Evolutionary conservation across 805 yeast species (phyloP).

Genomic region (Wickerhamiella sergipiensis): DNA sequence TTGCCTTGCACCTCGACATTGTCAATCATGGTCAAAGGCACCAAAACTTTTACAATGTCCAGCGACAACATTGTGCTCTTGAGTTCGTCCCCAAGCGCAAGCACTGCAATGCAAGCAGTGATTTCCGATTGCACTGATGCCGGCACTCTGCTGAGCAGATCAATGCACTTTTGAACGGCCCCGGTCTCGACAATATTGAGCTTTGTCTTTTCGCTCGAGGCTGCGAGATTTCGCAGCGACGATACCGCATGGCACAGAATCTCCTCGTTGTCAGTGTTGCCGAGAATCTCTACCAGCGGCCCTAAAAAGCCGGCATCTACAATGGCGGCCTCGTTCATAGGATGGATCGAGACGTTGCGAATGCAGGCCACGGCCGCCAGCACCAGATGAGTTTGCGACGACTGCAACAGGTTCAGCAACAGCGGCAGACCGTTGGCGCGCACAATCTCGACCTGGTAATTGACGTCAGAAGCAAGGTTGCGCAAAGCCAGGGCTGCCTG

Average conservation of each 20-base stretch:
- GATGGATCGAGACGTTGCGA: constrained; percentile 92
- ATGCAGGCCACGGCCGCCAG: constrained; percentile 97
- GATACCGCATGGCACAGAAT: constrained; percentile 98
- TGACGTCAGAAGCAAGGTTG: constrained; percentile 89
- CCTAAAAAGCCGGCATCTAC: constrained; percentile 93
- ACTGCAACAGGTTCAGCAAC: constrained; percentile 75
- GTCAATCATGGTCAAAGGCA: constrained; percentile 77
- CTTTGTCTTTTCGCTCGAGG: constrained; percentile 86
- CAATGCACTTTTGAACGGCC: constrained; percentile 83
- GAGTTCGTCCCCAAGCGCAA: constrained; percentile 91
- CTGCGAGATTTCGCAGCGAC: constrained; percentile 89
- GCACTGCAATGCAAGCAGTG: constrained; percentile 91
- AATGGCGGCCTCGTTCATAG: constrained; percentile 86
- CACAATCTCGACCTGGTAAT: constrained; percentile 90
- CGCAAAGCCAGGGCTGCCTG: constrained; percentile 95
- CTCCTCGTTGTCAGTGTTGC: constrained; percentile 76
- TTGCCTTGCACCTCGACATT: constrained; percentile 96
- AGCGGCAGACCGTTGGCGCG: constrained; percentile 92
- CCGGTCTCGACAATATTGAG: constrained; percentile 87
- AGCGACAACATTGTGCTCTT: constrained; percentile 71
- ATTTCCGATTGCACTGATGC: constrained; percentile 90
- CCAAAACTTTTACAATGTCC: constrained; percentile 73
- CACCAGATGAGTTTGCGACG: constrained; percentile 81
- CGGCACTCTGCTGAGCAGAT: constrained; percentile 70
- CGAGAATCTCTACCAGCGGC: constrained; percentile 72